Evolutionary conservation across 306 rosid species (phyloP), one percentile per base, ranked within the genome.

Genomic region (Rosa chinensis): DNA sequence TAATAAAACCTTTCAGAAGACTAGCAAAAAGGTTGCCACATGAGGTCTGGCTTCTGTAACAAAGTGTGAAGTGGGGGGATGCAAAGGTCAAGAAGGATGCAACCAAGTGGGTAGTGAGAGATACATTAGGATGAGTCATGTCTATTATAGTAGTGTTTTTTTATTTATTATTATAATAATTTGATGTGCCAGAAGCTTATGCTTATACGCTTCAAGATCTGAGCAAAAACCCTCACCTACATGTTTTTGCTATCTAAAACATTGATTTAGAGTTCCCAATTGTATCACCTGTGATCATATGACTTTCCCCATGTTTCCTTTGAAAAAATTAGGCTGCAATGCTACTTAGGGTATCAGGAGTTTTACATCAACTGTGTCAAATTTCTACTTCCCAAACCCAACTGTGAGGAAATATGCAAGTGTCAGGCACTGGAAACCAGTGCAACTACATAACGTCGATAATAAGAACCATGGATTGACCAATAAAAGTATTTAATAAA

Each of bases 401-500:
- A 70, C 39, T 56, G 6, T 4, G 37, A 32, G 37, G 32, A 63
- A 32, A 64, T 45, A 43, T 13, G 20, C 32, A 16, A 6, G 32
- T 6, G 18, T 72, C 25, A 4, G 11, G 17, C 43, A 63, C 5
- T 10, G 39, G n/a, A n/a, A 53, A 53, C 44, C 55, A 70, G 37
- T 28, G 42, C 37, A 32, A 42, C 18, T 25, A n/a, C 16, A 25
- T 25, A 47, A 62, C 40, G 62, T 39, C 45, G 14, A 47, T 44
- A 66, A 50, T 20, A 58, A 45, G 64, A 78, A 21, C 78, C 14
- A 50, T 44, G 63, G 58, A 72, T 71, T 43, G 39, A 55, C 45
- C 52, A 80, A 10, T 45, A 66, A 32, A 53, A 79, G 55, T 82
- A 76, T 62, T 62, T 16, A n/a, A 47, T 28, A 28, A 32, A 67